phyloP scores from a whole-genome alignment of 1,284 basidiomycete genomes.

The Apiotrichum siamense region DNA sequence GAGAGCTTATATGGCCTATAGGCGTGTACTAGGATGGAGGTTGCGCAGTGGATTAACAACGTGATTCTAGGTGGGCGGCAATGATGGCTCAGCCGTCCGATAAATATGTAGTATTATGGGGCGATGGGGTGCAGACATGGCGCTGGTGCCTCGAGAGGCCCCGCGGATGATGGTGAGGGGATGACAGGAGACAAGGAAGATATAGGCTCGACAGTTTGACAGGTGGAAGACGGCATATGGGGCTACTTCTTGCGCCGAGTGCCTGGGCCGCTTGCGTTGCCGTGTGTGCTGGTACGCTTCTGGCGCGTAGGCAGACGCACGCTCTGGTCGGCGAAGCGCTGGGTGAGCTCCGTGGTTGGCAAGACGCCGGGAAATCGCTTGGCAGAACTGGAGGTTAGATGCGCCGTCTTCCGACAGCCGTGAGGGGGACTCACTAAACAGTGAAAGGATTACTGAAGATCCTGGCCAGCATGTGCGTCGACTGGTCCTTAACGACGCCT shows the following conservation, averaged over 20 bases:
- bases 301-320: slow-evolving; percentile 66
- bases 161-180: too few relatives aligned
- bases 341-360: slow-evolving; percentile 83
- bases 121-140: too few relatives aligned
- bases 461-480: slow-evolving; percentile 64
- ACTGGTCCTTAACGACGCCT: slow-evolving; percentile 20
- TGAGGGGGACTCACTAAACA: slow-evolving; percentile 56
- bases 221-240: too few relatives aligned
- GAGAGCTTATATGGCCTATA: too few relatives aligned
- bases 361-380: slow-evolving; percentile 90
- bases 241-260: slow-evolving; percentile 9
- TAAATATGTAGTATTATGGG: too few relatives aligned
- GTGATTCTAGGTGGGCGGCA: too few relatives aligned
- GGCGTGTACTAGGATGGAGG: too few relatives aligned
- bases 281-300: slow-evolving; percentile 11
- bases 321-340: slow-evolving; percentile 84
- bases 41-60: too few relatives aligned
- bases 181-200: too few relatives aligned
- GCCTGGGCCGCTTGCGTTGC: background rate
- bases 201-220: background rate
- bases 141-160: too few relatives aligned
- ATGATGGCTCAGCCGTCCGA: too few relatives aligned
- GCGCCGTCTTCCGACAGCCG: background rate
- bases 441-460: slow-evolving; percentile 78
- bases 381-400: slow-evolving; percentile 54